These are phyloP conservation scores for Dipteronia sinensis DNA, from an alignment of 345 rosid species.

Conservation along the genomic window DNA sequence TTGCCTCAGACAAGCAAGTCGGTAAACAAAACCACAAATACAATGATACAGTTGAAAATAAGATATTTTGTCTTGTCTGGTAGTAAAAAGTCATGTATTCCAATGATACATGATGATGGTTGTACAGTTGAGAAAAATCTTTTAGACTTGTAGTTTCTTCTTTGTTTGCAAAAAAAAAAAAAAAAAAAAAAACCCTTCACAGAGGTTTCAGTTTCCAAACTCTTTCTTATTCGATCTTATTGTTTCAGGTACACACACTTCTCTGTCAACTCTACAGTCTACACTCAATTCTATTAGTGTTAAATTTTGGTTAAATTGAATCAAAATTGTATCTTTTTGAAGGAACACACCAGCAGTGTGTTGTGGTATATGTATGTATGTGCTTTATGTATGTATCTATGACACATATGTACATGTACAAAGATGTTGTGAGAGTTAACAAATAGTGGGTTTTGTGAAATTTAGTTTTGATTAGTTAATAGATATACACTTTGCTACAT, in stretches of 20 bases:
- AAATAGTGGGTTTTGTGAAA: neutral
- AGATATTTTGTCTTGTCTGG: neutral
- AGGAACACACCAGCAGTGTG: neutral
- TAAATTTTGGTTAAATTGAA: neutral
- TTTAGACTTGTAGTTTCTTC: neutral
- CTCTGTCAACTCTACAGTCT: neutral
- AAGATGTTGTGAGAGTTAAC: neutral
- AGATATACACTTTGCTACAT: too few relatives aligned
- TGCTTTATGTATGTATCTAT: neutral
- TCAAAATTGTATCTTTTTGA: neutral
- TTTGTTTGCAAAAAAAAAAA: neutral
- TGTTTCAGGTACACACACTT: neutral
- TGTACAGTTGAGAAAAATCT: neutral
- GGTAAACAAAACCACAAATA: neutral
- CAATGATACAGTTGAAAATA: neutral
- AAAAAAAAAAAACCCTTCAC: neutral
- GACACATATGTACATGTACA: neutral
- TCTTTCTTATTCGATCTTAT: neutral
- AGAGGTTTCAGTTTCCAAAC: neutral
- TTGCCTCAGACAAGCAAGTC: neutral
- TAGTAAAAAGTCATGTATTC: too few relatives aligned
- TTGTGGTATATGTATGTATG: neutral
- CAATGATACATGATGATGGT: neutral
- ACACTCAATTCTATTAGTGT: too few relatives aligned
- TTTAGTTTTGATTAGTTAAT: too few relatives aligned